Conservation (phyloP, 2,329 filamentous ascomycete genomes). For the Epichloe hybrida region DNA sequence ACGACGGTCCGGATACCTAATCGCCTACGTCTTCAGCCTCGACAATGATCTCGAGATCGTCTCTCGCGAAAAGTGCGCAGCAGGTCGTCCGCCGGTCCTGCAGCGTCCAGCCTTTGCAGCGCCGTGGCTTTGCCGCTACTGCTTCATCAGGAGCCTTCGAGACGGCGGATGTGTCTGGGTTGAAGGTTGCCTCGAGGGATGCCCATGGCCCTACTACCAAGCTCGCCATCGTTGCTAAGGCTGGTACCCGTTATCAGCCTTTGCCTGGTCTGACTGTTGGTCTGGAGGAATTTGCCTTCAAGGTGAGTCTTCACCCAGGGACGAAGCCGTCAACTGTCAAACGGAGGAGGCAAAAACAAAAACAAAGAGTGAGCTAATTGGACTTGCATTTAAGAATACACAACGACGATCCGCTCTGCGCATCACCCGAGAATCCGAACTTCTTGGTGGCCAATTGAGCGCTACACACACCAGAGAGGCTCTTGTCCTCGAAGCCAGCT, state of each 20-base stretch:
- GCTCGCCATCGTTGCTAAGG: slow-evolving; percentile 84
- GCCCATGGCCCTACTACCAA: slow-evolving; percentile 78
- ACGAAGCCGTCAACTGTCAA: slow-evolving; percentile 2
- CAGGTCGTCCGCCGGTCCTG: slow-evolving; percentile 42
- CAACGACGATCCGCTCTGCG: slow-evolving; percentile 76
- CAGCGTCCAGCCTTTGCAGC: slow-evolving; percentile 40
- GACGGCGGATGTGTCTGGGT: slow-evolving; percentile 67
- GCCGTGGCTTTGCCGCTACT: slow-evolving; percentile 45
- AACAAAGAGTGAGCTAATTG: slow-evolving; percentile 32
- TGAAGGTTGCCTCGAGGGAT: slow-evolving; percentile 90
- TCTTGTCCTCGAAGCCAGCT: slow-evolving; percentile 83
- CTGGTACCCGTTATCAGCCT: slow-evolving; percentile 84
- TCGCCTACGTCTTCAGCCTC: slow-evolving; percentile 42
- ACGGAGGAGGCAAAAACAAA: slow-evolving; percentile 1
- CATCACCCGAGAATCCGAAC: slow-evolving; percentile 88
- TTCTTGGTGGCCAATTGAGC: slow-evolving; percentile 80
- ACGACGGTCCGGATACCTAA: slow-evolving; percentile 35
- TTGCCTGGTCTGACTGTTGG: slow-evolving; percentile 81
- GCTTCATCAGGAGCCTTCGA: slow-evolving; percentile 69
- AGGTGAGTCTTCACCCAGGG: slow-evolving; percentile 39
- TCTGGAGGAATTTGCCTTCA: slow-evolving; percentile 93
- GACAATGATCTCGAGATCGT: slow-evolving; percentile 50
- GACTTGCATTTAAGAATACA: slow-evolving; percentile 51
- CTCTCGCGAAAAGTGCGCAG: slow-evolving; percentile 44
- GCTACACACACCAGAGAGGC: slow-evolving; percentile 88